These are phyloP conservation scores for Diaporthe velutina DNA, from an alignment of 2,329 filamentous ascomycete genomes.

Conservation along the genomic window DNA sequence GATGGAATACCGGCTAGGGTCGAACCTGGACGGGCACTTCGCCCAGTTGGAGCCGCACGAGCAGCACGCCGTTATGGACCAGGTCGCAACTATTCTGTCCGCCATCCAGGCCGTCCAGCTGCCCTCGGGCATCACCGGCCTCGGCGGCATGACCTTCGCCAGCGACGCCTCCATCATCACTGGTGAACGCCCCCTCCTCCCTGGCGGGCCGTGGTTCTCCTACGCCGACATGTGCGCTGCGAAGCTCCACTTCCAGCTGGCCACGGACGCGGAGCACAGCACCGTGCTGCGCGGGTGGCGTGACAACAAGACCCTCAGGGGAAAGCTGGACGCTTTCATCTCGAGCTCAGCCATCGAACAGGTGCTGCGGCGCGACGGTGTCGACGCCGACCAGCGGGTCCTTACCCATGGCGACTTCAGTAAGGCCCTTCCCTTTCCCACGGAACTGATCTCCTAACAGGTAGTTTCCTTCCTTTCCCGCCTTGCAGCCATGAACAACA, in stretches of 20 bases:
- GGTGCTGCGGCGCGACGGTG: slow-evolving; percentile 32
- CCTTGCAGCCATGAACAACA: slow-evolving; percentile 45
- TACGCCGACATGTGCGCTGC: slow-evolving; percentile 41
- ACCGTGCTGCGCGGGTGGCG: slow-evolving; percentile 43
- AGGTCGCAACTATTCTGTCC: slow-evolving; percentile 43
- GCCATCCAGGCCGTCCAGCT: slow-evolving; percentile 42
- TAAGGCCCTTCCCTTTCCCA: slow-evolving; percentile 37
- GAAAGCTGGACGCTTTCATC: slow-evolving; percentile 41
- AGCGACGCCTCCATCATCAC: slow-evolving; percentile 38
- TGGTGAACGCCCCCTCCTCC: slow-evolving; percentile 39
- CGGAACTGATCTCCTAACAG: not conserved
- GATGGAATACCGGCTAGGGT: slow-evolving; percentile 44
- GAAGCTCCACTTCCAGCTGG: slow-evolving; percentile 38
- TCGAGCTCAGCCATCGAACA: slow-evolving; percentile 12
- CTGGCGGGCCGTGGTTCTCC: slow-evolving; percentile 40
- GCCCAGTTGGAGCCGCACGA: slow-evolving; percentile 31
- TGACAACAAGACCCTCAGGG: slow-evolving; percentile 19
- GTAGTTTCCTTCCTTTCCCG: not conserved
- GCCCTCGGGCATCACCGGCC: slow-evolving; percentile 36
- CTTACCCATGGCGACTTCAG: slow-evolving; percentile 48
- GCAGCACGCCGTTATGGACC: slow-evolving; percentile 39
- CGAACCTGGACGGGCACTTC: slow-evolving; percentile 43
- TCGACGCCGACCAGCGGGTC: slow-evolving; percentile 38
- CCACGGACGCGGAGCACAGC: slow-evolving; percentile 37
- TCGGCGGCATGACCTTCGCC: slow-evolving; percentile 44